These are phyloP conservation scores for Pulveroboletus sp. DNA, from an alignment of 768 basidiomycete species.

Conservation along the genomic window DNA sequence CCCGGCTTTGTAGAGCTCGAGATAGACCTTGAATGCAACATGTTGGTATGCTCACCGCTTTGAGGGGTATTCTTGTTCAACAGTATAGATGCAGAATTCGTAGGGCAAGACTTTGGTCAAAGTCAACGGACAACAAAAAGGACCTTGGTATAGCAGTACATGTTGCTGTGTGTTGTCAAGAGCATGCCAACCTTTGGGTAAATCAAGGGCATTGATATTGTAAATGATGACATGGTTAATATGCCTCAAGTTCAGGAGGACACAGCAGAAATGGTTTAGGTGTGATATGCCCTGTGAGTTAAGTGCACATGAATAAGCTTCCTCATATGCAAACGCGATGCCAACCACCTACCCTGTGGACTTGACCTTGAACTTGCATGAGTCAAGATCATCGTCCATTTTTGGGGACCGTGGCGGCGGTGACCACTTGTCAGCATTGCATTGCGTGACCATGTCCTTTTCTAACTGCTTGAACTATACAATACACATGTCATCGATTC, in stretches of 20 bases:
- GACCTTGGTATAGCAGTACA: constrained; percentile 41
- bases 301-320: neutral
- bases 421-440: constrained; percentile 37
- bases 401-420: constrained; percentile 16
- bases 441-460: constrained; percentile 54
- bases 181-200: constrained; percentile 57
- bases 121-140: constrained; percentile 61
- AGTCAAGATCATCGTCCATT: constrained; percentile 27
- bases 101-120: constrained; percentile 53
- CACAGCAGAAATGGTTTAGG: constrained; percentile 68
- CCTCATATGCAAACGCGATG: neutral
- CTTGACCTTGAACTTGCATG: constrained; percentile 44
- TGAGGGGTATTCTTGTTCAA: constrained; percentile 42
- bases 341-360: constrained; percentile 54
- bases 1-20: constrained; percentile 49
- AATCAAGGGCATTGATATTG: constrained; percentile 63
- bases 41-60: constrained; percentile 65
- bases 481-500: constrained; percentile 38
- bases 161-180: constrained; percentile 25
- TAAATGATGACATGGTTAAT: constrained; percentile 53
- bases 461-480: constrained; percentile 56
- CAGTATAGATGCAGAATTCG: constrained; percentile 48
- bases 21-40: constrained; percentile 68
- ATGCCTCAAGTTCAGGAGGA: constrained; percentile 51
- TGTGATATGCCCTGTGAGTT: constrained; percentile 59